phyloP scores from a whole-genome alignment of 805 yeast genomes.

The Maudiozyma serrabonitensis region DNA sequence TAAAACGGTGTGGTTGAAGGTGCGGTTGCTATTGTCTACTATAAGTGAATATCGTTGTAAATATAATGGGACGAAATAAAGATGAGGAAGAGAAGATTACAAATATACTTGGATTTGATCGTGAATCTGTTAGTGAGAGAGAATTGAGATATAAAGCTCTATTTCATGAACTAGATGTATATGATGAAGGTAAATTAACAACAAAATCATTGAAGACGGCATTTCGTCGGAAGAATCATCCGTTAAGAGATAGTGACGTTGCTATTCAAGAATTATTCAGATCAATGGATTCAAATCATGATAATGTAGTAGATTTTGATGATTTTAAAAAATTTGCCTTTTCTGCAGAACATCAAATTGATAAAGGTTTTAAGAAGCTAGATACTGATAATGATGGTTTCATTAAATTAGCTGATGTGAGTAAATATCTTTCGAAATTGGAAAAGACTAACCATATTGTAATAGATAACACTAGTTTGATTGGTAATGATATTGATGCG shows the following conservation, averaged over 20 bases:
- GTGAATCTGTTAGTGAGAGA: constrained; percentile 9
- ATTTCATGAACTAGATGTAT: constrained; percentile 37
- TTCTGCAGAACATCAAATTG: constrained; percentile 63
- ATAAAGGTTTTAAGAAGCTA: constrained; percentile 53
- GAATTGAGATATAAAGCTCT: constrained; percentile 32
- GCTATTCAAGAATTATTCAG: constrained; percentile 49
- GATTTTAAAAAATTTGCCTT: constrained; percentile 59
- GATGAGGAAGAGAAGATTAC: neutral
- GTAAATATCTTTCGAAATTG: constrained; percentile 49
- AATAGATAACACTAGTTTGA: neutral
- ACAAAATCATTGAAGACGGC: constrained; percentile 31
- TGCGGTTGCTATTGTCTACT: too few species aligned
- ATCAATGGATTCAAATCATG: constrained; percentile 50
- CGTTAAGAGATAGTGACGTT: constrained; percentile 49
- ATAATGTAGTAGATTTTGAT: constrained; percentile 46
- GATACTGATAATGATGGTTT: constrained; percentile 69
- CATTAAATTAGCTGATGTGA: constrained; percentile 56
- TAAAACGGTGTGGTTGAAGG: too few species aligned
- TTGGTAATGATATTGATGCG: neutral
- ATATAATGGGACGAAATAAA: constrained; percentile 2
- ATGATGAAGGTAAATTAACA: constrained; percentile 31
- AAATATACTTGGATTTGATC: neutral
- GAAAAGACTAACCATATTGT: constrained; percentile 23
- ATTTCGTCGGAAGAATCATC: constrained; percentile 45
- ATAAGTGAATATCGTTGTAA: neutral